Base-by-base conservation (phyloP, 2,329 filamentous ascomycete genomes). In the Cryphonectria parasitica region DNA sequence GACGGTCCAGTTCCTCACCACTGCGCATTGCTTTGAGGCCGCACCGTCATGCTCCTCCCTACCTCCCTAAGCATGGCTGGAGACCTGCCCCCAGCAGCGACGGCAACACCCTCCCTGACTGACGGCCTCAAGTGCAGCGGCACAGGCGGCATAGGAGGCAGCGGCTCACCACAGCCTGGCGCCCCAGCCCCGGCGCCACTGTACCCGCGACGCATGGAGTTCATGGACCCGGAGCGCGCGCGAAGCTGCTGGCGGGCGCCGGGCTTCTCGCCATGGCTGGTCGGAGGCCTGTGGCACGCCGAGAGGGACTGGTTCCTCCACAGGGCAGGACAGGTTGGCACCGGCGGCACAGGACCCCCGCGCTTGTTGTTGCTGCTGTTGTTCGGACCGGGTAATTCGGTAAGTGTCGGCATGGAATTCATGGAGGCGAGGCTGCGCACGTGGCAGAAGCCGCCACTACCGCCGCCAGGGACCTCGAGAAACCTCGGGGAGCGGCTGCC, bases 101-200 rank as follows among this genome's bases (percentile, higher is more conserved):
- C 61, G 4, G 41, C 31, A 13, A n/a, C 61, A 15, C 64, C 71
- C 28, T 70, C 68, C 68, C 70, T 58, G 10, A 58, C 36, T 17
- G 64, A 56, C 31, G 66, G 41, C 36, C 71, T 56, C 34, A 68
- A 63, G 45, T 72, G 69, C 31, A 49, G 43, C 28, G 71, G 71
- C 65, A 72, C 31, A 11, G 54, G 62, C 11, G 71, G 71, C 71
- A 72, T 68, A 4, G 71, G 71, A 15, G 71, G 71, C 56, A 45
- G 28, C 28, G 25, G 25, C 66, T 67, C 66, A 49, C 45, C 45
- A 49, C 45, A 49, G 10, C 69, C 68, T 36, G 31, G 15, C 8
- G 43, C 54, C 22, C 56, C 63, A 5, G 41, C 45, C 11, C 67
- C 67, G 10, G 69, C 31, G 17, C 63, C 67, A 0, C 54, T 63